These are phyloP conservation scores for Penstemon davidsonii DNA, from an alignment of 257 asterid species.

Conservation along the genomic window DNA sequence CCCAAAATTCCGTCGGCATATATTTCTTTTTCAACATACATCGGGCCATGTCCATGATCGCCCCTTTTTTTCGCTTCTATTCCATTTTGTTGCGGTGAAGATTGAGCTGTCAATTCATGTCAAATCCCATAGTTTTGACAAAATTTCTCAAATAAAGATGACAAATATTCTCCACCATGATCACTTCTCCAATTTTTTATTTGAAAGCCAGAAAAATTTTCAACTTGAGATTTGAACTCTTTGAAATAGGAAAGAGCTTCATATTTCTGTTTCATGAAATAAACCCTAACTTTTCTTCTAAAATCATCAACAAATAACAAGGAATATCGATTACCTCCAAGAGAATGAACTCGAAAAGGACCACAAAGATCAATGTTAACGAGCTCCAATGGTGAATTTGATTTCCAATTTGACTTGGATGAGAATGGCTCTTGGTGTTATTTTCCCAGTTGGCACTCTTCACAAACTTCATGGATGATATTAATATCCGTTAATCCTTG, in stretches of 20 bases:
- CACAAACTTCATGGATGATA: not conserved
- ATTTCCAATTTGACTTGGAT: not conserved
- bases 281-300: too few species aligned
- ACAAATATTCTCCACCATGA: not conserved
- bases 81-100: conserved; percentile 4
- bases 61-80: not conserved
- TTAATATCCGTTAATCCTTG: too few species aligned
- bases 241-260: not conserved
- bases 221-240: not conserved
- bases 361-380: not conserved
- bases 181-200: conserved; percentile 15
- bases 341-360: too few species aligned
- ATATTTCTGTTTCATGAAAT: too few species aligned
- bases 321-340: too few species aligned
- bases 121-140: too few species aligned
- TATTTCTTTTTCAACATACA: conserved; percentile 4
- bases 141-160: too few species aligned
- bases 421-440: not conserved
- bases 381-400: not conserved
- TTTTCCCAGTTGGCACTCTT: conserved; percentile 12
- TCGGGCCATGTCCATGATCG: conserved; percentile 5
- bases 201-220: not conserved
- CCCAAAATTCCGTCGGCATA: conserved; percentile 7
- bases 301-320: too few species aligned
- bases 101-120: not conserved